Percentiles rank a stretch among this genome's conserved stretches.
These are phyloP conservation scores for Rosa chinensis DNA, from an alignment of 306 rosid genomes.

Conservation along the genomic window DNA sequence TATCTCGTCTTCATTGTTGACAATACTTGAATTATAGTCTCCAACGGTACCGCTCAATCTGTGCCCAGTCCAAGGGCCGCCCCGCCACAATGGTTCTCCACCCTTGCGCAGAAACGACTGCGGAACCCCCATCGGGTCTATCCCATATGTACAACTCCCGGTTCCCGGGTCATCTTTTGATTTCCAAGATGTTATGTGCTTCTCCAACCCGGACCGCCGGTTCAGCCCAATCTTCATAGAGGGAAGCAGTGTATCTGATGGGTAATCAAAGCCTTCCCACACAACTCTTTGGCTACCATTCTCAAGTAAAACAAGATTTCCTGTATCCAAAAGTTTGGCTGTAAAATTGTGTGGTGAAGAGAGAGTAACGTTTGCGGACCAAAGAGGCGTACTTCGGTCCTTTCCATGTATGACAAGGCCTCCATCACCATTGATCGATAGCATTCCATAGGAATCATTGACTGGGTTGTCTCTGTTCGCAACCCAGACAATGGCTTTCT, in stretches of 20 bases:
- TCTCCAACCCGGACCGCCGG: background rate
- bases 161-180: background rate
- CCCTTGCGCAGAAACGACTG: conserved; percentile 22
- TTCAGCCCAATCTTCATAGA: conserved; percentile 18
- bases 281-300: background rate
- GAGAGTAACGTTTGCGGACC: background rate
- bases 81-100: conserved; percentile 1
- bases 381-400: background rate
- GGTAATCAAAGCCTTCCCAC: conserved; percentile 55
- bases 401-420: background rate
- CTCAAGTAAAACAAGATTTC: conserved; percentile 22
- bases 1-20: background rate
- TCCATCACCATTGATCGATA: conserved; percentile 1
- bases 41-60: background rate
- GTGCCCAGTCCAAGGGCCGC: conserved; percentile 6
- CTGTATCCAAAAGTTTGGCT: conserved; percentile 19
- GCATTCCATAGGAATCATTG: conserved; percentile 7
- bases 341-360: background rate
- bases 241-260: conserved; percentile 26
- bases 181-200: conserved; percentile 24
- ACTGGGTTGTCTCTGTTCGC: conserved; percentile 49
- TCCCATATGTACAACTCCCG: conserved; percentile 10
- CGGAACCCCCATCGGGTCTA: conserved; percentile 24
- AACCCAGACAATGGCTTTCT: background rate
- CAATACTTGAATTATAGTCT: conserved; percentile 3